Base-by-base conservation (phyloP, 345 rosid species). In the Erucastrum elatum region DNA sequence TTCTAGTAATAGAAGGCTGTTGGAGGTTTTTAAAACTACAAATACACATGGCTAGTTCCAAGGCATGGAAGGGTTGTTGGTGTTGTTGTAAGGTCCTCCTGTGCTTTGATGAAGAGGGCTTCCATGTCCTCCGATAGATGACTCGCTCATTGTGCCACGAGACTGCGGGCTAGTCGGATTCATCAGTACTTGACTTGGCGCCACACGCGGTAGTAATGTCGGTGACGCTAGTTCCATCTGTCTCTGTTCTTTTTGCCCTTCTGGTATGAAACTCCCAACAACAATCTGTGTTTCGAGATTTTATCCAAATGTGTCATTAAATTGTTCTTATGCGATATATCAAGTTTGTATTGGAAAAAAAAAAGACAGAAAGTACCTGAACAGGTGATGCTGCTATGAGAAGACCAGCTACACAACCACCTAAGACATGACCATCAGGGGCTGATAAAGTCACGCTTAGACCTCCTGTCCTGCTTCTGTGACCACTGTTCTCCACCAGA, bases 401-500 rank as follows among this genome's bases (percentile, higher is more conserved):
- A 84, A 87, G 82, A 66, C 97, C 98, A 29, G 91, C 97, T n/a
- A 92, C 94, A 67, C 88, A 84, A 56, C 98, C 98, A 75, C 98
- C 98, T 35, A 94, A 83, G 64, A 94, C 91, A 33, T 81, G 89
- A 46, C 97, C 97, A 71, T 92, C 91, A 0, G 94, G 90, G 75
- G 87, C 88, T 11, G 98, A 95, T 60, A 94, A 90, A 63, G 93
- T 86, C 66, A 90, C 91, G 76, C 87, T 94, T 51, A 94, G 80
- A 68, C 91, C 88, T 62, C 97, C 96, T 12, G 82, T 79, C 85
- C 85, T 83, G 68, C 85, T 82, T 66, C 74, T 86, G 11, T 88
- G 75, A 46, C 92, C 87, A 15, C 85, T 71, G 17, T 68, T 71
- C 29, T 72, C 85, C 12, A 87, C 66, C 15, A 82, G 70, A 85